Evolutionary conservation across 106 monocot species (phyloP).

Genomic region (Acorus gramineus): DNA sequence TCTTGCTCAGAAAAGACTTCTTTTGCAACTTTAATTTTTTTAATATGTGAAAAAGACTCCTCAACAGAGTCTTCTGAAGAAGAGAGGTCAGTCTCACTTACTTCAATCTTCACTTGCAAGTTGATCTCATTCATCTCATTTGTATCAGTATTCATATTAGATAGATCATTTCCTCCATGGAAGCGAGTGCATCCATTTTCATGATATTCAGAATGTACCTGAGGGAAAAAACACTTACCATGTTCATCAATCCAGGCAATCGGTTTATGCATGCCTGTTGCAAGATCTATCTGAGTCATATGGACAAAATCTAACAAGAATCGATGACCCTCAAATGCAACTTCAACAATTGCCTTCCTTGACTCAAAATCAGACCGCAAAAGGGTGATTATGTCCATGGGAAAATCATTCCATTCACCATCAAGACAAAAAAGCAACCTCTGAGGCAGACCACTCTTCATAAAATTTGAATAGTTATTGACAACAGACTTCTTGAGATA

Average conservation of each 20-base stretch:
- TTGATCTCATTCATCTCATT: conserved; percentile 15
- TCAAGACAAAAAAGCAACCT: conserved; percentile 41
- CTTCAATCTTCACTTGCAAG: conserved; percentile 5
- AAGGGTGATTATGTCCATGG: conserved; percentile 18
- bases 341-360: conserved; percentile 53
- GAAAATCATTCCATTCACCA: conserved; percentile 61
- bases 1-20: too few relatives aligned
- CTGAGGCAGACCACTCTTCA: conserved; percentile 51
- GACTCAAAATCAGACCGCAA: conserved; percentile 33
- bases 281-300: conserved; percentile 51
- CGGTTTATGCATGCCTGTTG: conserved; percentile 36
- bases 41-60: not conserved
- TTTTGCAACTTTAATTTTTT: too few relatives aligned
- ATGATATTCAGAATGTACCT: conserved; percentile 5
- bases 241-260: conserved; percentile 80
- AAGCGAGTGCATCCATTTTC: not conserved
- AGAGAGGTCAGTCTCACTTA: conserved; percentile 52
- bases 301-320: conserved; percentile 72
- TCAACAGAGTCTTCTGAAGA: conserved; percentile 24
- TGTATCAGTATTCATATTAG: conserved; percentile 4
- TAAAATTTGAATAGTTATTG: conserved; percentile 51
- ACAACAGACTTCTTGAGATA: conserved; percentile 13
- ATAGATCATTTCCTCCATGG: conserved; percentile 4
- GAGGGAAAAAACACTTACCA: conserved; percentile 48
- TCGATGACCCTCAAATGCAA: conserved; percentile 19